phyloP scores from a whole-genome alignment of 2,329 filamentous ascomycete genomes.

The Alternaria novae-zelandiae region DNA sequence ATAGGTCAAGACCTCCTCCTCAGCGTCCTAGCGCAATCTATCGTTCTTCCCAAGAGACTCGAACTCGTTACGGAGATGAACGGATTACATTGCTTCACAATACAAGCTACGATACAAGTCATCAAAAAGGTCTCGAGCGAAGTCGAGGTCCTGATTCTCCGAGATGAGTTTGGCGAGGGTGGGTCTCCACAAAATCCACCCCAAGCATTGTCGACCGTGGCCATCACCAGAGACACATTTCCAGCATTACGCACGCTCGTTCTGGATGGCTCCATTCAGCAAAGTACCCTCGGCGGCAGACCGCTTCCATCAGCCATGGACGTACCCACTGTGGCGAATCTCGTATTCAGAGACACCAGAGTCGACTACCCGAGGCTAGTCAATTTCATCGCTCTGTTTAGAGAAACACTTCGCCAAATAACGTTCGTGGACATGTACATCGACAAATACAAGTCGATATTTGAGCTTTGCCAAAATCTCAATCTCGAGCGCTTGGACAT shows the following conservation, averaged over 20 bases:
- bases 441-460: not conserved
- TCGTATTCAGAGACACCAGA: not conserved
- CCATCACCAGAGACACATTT: not conserved
- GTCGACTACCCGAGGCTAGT: not conserved
- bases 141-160: not conserved
- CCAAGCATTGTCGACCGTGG: not conserved
- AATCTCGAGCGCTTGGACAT: not conserved
- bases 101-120: not conserved
- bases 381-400: not conserved
- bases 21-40: not conserved
- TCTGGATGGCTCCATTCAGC: not conserved
- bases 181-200: not conserved
- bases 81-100: not conserved
- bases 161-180: not conserved
- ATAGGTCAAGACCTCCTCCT: not conserved
- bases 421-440: not conserved
- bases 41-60: not conserved
- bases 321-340: not conserved
- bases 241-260: not conserved
- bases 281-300: not conserved
- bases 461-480: not conserved
- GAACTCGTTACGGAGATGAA: not conserved
- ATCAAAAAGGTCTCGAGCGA: not conserved
- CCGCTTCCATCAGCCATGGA: not conserved
- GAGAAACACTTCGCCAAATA: not conserved